phyloP scores from a whole-genome alignment of 495 filamentous ascomycete genomes.

The Tuber umbilicatum region DNA sequence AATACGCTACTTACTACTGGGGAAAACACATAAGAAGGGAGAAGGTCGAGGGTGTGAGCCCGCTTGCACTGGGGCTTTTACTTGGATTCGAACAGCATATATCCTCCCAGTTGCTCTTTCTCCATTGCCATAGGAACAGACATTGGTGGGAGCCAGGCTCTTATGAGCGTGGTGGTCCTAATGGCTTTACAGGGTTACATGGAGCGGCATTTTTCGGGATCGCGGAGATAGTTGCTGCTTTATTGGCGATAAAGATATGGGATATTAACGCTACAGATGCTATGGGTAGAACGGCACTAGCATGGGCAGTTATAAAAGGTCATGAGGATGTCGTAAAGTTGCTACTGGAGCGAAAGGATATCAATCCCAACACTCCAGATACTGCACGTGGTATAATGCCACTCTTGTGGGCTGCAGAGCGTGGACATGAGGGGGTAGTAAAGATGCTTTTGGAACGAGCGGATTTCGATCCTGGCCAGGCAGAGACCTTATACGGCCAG shows the following conservation, averaged over 20 bases:
- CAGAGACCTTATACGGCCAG: no score
- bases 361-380: background rate
- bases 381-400: background rate
- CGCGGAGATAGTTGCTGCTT: background rate
- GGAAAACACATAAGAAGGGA: background rate
- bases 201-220: background rate
- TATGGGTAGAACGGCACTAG: background rate
- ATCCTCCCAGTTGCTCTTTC: background rate
- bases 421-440: background rate
- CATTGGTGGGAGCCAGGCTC: background rate
- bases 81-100: no score
- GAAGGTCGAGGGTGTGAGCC: no score
- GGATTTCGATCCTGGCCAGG: constrained; percentile 10
- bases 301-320: background rate
- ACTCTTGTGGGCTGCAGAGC: background rate
- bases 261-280: background rate
- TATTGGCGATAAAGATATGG: background rate
- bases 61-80: background rate
- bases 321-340: background rate
- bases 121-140: background rate
- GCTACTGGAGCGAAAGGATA: background rate
- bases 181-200: background rate
- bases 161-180: background rate
- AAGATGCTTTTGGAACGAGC: constrained; percentile 11
- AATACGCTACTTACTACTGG: no score